Conservation (phyloP, 2,329 filamentous ascomycete genomes). For the Cladosporium sp. region DNA sequence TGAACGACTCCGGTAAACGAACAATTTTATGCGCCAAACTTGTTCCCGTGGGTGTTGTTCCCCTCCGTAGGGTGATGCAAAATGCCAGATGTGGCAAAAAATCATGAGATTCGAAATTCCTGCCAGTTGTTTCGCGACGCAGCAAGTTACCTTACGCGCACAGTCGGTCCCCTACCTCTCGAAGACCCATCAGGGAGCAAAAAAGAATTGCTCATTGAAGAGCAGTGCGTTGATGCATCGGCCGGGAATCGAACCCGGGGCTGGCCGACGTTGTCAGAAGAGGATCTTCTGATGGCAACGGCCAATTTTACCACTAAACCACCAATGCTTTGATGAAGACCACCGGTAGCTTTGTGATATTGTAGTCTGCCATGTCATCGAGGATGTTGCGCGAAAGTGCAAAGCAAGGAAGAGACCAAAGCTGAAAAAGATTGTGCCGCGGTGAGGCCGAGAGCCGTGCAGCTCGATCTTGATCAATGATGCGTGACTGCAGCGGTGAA, state of each 20-base stretch:
- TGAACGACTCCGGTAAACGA: neutral
- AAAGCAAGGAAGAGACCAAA: neutral
- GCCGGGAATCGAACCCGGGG: constrained; percentile 17
- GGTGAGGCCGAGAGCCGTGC: neutral
- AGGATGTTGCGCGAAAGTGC: neutral
- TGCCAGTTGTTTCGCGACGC: neutral
- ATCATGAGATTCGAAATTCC: neutral
- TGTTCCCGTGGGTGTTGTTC: too few species aligned
- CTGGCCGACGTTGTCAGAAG: neutral
- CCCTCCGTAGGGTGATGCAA: neutral
- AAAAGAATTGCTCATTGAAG: neutral
- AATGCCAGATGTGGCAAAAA: neutral
- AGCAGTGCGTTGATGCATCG: constrained; percentile 6
- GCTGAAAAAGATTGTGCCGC: neutral
- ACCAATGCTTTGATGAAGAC: constrained; percentile 11
- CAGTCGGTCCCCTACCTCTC: too few species aligned
- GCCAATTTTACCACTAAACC: constrained; percentile 19
- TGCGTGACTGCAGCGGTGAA: too few species aligned
- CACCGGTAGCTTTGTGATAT: neutral
- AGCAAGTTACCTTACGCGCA: neutral
- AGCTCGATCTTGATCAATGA: too few species aligned
- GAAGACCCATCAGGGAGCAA: too few species aligned
- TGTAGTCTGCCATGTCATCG: neutral
- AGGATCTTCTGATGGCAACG: constrained; percentile 1
- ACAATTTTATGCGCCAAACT: neutral